Evolutionary conservation across 2,329 filamentous ascomycete species (phyloP).

Genomic region (Epichloe brachyelytri): DNA sequence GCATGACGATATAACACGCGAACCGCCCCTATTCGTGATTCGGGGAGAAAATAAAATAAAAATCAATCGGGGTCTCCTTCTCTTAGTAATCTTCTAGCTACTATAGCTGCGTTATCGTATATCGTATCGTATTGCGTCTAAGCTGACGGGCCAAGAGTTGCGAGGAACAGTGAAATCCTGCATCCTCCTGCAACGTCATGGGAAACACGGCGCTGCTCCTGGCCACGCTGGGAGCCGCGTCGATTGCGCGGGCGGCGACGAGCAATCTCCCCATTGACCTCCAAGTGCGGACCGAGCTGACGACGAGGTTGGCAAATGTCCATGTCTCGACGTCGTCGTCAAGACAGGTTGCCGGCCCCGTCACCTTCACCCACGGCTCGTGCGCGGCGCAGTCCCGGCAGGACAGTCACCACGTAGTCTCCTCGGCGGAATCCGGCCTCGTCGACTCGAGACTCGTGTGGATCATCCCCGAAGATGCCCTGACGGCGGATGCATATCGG

Average conservation of each 20-base stretch:
- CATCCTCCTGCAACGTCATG: too few species aligned
- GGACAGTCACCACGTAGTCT: slow-evolving; percentile 11
- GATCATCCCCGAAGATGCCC: slow-evolving; percentile 8
- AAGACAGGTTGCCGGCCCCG: slow-evolving; percentile 6
- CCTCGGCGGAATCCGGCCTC: neutral
- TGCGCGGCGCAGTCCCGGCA: slow-evolving; percentile 8
- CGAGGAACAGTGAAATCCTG: too few species aligned
- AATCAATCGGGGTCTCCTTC: too few species aligned
- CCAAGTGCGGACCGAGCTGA: slow-evolving; percentile 20
- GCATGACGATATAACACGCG: too few species aligned
- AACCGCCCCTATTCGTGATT: too few species aligned
- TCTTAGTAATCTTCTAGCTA: too few species aligned
- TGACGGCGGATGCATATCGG: slow-evolving; percentile 27
- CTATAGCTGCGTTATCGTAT: too few species aligned
- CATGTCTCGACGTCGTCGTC: slow-evolving; percentile 9
- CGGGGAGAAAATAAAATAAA: too few species aligned
- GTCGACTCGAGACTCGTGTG: slow-evolving; percentile 5
- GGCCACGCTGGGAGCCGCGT: neutral
- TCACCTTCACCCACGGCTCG: slow-evolving; percentile 11
- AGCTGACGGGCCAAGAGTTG: too few species aligned
- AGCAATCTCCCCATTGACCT: slow-evolving; percentile 17
- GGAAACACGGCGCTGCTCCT: neutral
- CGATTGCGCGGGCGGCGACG: neutral
- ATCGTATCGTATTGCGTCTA: too few species aligned
- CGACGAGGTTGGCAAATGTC: slow-evolving; percentile 22